Evolutionary conservation across 768 basidiomycete genomes (phyloP).

Genomic region (Boletus barrowsii): DNA sequence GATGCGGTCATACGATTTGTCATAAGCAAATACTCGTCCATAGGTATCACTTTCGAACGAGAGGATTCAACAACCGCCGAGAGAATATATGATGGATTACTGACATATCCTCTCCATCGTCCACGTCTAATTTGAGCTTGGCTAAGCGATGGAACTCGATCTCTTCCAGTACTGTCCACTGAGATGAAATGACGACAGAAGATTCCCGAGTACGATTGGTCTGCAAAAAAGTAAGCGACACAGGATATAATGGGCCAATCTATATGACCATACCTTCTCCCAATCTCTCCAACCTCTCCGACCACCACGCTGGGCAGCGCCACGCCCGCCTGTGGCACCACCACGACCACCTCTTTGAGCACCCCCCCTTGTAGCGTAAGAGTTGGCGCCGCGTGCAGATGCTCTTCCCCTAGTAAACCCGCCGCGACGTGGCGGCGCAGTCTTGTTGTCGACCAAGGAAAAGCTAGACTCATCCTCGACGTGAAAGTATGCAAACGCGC

Average conservation of each 20-base stretch:
- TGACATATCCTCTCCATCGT: slow-evolving; percentile 87
- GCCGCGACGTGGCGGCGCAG: slow-evolving; percentile 68
- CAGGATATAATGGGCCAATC: not conserved
- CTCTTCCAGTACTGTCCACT: slow-evolving; percentile 96
- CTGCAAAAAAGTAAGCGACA: slow-evolving; percentile 34
- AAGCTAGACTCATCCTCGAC: slow-evolving; percentile 97
- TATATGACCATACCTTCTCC: slow-evolving; percentile 68
- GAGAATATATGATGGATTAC: slow-evolving; percentile 24
- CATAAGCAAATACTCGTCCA: slow-evolving; percentile 89
- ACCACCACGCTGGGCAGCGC: slow-evolving; percentile 35
- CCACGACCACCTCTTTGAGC: slow-evolving; percentile 44
- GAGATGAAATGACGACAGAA: slow-evolving; percentile 86
- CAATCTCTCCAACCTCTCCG: slow-evolving; percentile 87
- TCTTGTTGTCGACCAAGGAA: slow-evolving; percentile 91
- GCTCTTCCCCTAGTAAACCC: slow-evolving; percentile 54
- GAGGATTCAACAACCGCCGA: slow-evolving; percentile 5
- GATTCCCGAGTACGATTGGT: slow-evolving; percentile 85
- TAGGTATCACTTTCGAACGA: slow-evolving; percentile 62
- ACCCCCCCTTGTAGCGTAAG: slow-evolving; percentile 46
- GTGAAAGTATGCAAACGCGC: slow-evolving; percentile 95
- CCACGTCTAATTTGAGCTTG: slow-evolving; percentile 92
- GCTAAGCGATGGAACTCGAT: slow-evolving; percentile 91
- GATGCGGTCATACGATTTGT: slow-evolving; percentile 92
- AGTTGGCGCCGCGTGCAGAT: slow-evolving; percentile 32
- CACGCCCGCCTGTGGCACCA: slow-evolving; percentile 43